A percentile compares a stretch with the other conserved stretches of the same genome.
These are phyloP conservation scores for Lentinula raphanica DNA, from an alignment of 768 basidiomycete species.

Conservation along the genomic window DNA sequence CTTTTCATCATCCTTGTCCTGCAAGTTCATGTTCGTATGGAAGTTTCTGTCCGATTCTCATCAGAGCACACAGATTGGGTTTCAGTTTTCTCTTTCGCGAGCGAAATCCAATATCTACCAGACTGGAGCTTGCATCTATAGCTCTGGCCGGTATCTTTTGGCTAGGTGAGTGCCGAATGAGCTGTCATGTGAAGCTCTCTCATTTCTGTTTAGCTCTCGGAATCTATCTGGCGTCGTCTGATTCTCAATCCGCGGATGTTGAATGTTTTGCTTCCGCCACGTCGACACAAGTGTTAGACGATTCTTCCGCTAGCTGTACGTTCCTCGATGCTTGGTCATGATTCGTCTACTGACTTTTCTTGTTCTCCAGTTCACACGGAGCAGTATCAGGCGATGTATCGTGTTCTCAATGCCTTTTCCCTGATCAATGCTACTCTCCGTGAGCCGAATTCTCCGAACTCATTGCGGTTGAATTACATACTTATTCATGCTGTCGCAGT, in stretches of 20 bases:
- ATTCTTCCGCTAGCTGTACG: constrained; percentile 62
- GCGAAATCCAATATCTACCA: constrained; percentile 75
- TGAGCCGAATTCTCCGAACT: constrained; percentile 27
- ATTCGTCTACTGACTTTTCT: constrained; percentile 8
- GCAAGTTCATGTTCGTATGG: constrained; percentile 35
- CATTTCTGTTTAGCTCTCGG: constrained; percentile 55
- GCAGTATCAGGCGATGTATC: constrained; percentile 86
- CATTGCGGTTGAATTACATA: constrained; percentile 8
- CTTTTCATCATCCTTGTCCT: constrained; percentile 62
- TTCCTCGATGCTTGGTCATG: constrained; percentile 11
- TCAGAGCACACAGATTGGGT: constrained; percentile 41
- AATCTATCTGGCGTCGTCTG: constrained; percentile 66
- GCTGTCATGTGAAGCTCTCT: neutral
- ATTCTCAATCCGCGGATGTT: constrained; percentile 73
- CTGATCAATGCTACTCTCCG: constrained; percentile 71
- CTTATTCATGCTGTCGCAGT: constrained; percentile 20
- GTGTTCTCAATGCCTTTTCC: constrained; percentile 75
- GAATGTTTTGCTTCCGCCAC: constrained; percentile 67
- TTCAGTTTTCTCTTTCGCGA: constrained; percentile 59
- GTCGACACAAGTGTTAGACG: constrained; percentile 45
- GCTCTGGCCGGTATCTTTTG: constrained; percentile 72
- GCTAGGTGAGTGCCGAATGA: constrained; percentile 54
- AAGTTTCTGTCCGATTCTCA: neutral
- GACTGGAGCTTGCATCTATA: constrained; percentile 64
- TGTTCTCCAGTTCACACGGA: constrained; percentile 64